Conservation (phyloP, 345 rosid genomes). For the Lepidium sativum region DNA sequence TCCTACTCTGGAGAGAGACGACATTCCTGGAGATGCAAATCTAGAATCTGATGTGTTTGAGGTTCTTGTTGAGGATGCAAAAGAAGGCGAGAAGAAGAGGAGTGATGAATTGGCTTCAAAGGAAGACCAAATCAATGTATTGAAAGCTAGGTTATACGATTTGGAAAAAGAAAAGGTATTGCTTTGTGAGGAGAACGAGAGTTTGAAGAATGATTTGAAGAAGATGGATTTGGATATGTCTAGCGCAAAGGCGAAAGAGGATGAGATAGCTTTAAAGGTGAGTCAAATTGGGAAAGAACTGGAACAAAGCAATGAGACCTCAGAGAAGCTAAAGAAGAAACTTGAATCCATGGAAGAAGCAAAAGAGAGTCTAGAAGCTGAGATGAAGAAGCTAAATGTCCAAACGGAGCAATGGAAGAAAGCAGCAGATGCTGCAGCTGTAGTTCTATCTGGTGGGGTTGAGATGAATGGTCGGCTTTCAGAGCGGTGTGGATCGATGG, state of each 20-base stretch:
- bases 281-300: slow-evolving; percentile 43
- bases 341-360: slow-evolving; percentile 47
- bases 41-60: slow-evolving; percentile 70
- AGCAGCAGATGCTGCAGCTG: slow-evolving; percentile 90
- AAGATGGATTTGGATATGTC: slow-evolving; percentile 34
- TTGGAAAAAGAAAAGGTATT: slow-evolving; percentile 39
- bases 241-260: slow-evolving; percentile 39
- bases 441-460: slow-evolving; percentile 54
- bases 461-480: slow-evolving; percentile 50
- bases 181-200: slow-evolving; percentile 37
- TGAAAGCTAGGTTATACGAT: slow-evolving; percentile 48
- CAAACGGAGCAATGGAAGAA: slow-evolving; percentile 94
- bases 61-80: slow-evolving; percentile 32
- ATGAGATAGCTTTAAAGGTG: slow-evolving; percentile 37
- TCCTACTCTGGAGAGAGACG: slow-evolving; percentile 24
- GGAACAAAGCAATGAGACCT: slow-evolving; percentile 38
- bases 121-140: slow-evolving; percentile 41
- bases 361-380: slow-evolving; percentile 53
- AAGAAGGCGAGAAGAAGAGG: not conserved
- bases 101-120: slow-evolving; percentile 19
- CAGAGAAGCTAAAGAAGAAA: slow-evolving; percentile 34
- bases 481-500: slow-evolving; percentile 63
- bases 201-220: slow-evolving; percentile 42
- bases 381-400: slow-evolving; percentile 65
- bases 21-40: slow-evolving; percentile 28